These are phyloP conservation scores for Candolleomyces efflorescens DNA, from an alignment of 768 basidiomycete species.

Conservation along the genomic window DNA sequence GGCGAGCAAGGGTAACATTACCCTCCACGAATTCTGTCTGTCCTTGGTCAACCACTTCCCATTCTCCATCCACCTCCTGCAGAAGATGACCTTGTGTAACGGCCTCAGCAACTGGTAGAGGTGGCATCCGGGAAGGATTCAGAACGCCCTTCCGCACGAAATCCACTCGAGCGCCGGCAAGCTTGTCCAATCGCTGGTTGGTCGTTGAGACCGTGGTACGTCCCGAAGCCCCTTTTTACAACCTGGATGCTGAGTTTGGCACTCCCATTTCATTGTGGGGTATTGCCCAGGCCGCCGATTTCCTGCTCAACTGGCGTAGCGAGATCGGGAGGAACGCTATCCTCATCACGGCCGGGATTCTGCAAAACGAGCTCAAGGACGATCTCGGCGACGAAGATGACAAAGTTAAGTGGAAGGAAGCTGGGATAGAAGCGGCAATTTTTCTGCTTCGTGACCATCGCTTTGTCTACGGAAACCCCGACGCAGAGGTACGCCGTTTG, in stretches of 20 bases:
- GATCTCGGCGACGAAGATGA: background rate
- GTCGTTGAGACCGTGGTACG: background rate
- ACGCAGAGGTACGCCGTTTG: slow-evolving; percentile 3
- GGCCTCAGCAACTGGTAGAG: no score
- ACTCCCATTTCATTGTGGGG: background rate
- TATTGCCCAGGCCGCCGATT: background rate
- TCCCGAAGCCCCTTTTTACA: background rate
- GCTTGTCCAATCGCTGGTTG: background rate
- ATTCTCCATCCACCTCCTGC: no score
- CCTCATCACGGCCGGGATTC: background rate
- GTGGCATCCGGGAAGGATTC: no score
- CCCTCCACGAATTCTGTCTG: no score
- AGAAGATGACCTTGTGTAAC: no score
- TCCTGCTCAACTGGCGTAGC: background rate
- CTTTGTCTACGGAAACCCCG: background rate
- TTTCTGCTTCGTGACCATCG: background rate
- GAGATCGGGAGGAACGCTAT: background rate
- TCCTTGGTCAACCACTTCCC: no score
- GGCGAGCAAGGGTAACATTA: no score
- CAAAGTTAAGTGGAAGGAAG: background rate
- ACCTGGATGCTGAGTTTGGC: background rate
- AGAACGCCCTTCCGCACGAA: no score
- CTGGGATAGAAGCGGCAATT: background rate
- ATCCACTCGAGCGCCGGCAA: no score
- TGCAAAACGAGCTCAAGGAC: background rate